These are phyloP conservation scores for Lachnellula arida DNA, from an alignment of 2,329 filamentous ascomycete genomes.

Conservation along the genomic window DNA sequence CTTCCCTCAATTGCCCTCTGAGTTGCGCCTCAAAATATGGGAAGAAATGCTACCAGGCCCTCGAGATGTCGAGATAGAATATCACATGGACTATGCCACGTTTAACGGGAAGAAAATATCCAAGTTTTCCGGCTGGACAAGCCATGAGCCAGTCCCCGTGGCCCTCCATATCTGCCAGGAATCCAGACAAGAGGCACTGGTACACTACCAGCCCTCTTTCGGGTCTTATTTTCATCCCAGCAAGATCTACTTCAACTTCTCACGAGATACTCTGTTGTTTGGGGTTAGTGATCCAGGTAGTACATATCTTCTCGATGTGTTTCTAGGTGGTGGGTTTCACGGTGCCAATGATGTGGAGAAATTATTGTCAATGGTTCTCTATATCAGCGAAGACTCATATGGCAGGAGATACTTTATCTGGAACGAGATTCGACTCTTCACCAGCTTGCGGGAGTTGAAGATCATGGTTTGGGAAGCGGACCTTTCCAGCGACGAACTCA, in stretches of 20 bases:
- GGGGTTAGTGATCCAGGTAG: not conserved
- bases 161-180: slow-evolving; percentile 20
- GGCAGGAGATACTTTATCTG: slow-evolving; percentile 16
- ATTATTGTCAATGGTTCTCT: slow-evolving; percentile 14
- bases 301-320: slow-evolving; percentile 15
- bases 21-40: slow-evolving; percentile 26
- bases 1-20: slow-evolving; percentile 20
- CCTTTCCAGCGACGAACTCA: not conserved
- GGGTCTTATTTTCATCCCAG: slow-evolving; percentile 4
- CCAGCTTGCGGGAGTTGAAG: slow-evolving; percentile 14
- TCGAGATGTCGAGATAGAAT: slow-evolving; percentile 11
- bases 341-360: slow-evolving; percentile 15
- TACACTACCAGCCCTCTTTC: slow-evolving; percentile 15
- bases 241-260: slow-evolving; percentile 22
- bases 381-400: slow-evolving; percentile 15
- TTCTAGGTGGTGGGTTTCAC: slow-evolving; percentile 14
- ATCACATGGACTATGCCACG: not conserved
- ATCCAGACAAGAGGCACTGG: slow-evolving; percentile 16
- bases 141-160: slow-evolving; percentile 8
- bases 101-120: not conserved
- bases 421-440: slow-evolving; percentile 17
- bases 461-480: slow-evolving; percentile 15
- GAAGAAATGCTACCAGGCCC: slow-evolving; percentile 7
- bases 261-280: slow-evolving; percentile 15
- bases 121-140: slow-evolving; percentile 7